Conservation (phyloP, 2,329 filamentous ascomycete genomes). For the Cladosporium sp. region DNA sequence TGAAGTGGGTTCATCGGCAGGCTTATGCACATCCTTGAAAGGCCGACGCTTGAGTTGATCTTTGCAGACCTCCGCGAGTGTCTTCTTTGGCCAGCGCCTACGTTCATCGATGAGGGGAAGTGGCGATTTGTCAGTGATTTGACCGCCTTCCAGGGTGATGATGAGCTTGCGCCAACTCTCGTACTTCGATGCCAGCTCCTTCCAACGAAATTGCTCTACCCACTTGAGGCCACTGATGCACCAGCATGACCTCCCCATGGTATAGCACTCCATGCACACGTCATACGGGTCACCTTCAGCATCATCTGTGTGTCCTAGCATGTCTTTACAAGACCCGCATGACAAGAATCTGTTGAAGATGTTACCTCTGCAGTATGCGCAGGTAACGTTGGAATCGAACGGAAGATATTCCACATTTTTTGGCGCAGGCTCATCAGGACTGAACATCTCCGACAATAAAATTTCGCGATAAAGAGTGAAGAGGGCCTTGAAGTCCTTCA, state of each 20-base stretch:
- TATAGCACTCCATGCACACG: slow-evolving; percentile 96
- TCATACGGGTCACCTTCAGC: slow-evolving; percentile 84
- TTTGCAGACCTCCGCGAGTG: slow-evolving; percentile 89
- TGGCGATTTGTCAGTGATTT: slow-evolving; percentile 63
- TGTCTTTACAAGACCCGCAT: slow-evolving; percentile 75
- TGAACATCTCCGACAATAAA: slow-evolving; percentile 81
- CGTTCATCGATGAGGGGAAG: slow-evolving; percentile 67
- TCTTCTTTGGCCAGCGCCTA: slow-evolving; percentile 65
- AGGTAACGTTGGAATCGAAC: slow-evolving; percentile 89
- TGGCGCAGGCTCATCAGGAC: slow-evolving; percentile 49
- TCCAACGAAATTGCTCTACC: slow-evolving; percentile 92
- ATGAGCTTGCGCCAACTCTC: slow-evolving; percentile 79
- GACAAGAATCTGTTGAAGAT: slow-evolving; percentile 97
- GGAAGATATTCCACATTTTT: slow-evolving; percentile 71
- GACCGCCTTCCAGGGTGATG: slow-evolving; percentile 65
- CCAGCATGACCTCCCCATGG: slow-evolving; percentile 89
- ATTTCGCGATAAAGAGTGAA: slow-evolving; percentile 75
- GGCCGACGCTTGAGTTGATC: slow-evolving; percentile 76
- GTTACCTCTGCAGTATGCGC: slow-evolving; percentile 91
- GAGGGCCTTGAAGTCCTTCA: slow-evolving; percentile 75
- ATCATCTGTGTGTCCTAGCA: slow-evolving; percentile 50
- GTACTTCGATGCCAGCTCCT: slow-evolving; percentile 70
- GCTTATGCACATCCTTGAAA: slow-evolving; percentile 74
- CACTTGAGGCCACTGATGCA: slow-evolving; percentile 83
- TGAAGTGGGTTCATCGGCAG: slow-evolving; percentile 38